phyloP scores from a whole-genome alignment of 1,139 yeast species.

The Nakaseomyces nivariensis region DNA sequence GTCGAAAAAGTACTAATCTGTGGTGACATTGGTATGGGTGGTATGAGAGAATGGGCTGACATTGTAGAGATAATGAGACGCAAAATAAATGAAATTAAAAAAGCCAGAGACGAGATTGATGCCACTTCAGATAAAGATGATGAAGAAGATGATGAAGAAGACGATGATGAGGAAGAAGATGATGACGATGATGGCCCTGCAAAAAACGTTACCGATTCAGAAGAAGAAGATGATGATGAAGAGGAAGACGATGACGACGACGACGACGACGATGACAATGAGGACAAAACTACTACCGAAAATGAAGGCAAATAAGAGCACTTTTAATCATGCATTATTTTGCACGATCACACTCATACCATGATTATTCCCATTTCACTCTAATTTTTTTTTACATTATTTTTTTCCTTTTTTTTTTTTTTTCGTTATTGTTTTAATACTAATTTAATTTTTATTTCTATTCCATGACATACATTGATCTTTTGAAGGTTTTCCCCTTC shows the following conservation, averaged over 20 bases:
- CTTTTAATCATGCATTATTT: background rate
- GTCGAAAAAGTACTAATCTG: conserved; percentile 72
- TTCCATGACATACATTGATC: too few relatives aligned
- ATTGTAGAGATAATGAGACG: conserved; percentile 71
- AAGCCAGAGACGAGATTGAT: conserved; percentile 21
- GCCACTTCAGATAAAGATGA: conserved; percentile 12
- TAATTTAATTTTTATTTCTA: background rate
- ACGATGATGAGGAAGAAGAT: conserved; percentile 6
- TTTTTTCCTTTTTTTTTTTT: background rate
- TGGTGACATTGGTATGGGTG: conserved; percentile 94
- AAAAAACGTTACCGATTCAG: conserved; percentile 5
- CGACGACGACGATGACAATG: conserved; percentile 2
- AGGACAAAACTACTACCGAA: background rate
- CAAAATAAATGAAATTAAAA: conserved; percentile 28
- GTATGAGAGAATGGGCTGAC: conserved; percentile 93
- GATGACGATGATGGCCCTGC: conserved; percentile 18
- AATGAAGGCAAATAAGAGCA: background rate
- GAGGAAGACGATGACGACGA: conserved; percentile 5
- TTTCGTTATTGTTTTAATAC: background rate
- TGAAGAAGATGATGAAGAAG: conserved; percentile 13
- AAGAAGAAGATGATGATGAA: conserved; percentile 5
- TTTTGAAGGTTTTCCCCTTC: too few relatives aligned
- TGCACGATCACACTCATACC: too few relatives aligned
- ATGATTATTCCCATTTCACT: too few relatives aligned
- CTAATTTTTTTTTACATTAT: background rate